Conservation (phyloP, 2,329 filamentous ascomycete genomes). For the Aspergillus floridensis region DNA sequence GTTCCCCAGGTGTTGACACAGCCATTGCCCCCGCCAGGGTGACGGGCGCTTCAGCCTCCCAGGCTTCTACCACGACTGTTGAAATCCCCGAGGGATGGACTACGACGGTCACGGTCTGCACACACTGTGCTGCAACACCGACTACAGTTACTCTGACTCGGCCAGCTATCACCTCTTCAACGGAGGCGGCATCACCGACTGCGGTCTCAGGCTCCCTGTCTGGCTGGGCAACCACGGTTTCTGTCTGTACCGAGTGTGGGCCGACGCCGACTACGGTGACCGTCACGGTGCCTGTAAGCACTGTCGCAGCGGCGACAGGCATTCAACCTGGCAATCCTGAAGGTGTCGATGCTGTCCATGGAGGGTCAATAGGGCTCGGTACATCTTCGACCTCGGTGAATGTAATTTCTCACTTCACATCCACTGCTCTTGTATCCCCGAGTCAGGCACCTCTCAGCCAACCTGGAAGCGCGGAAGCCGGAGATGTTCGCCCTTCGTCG, state of each 20-base stretch:
- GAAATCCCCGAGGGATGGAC: slow-evolving; percentile 39
- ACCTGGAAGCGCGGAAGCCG: slow-evolving; percentile 7
- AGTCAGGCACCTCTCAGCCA: slow-evolving; percentile 5
- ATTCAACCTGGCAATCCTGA: slow-evolving; percentile 1
- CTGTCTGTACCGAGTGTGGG: slow-evolving; percentile 10
- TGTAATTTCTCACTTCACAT: background rate
- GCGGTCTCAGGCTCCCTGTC: slow-evolving; percentile 5
- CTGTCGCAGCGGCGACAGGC: background rate
- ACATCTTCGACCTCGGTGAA: background rate
- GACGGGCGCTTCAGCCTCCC: slow-evolving; percentile 11
- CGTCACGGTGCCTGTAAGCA: slow-evolving; percentile 7
- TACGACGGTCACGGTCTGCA: slow-evolving; percentile 42
- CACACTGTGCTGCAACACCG: slow-evolving; percentile 37
- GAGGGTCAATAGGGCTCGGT: slow-evolving; percentile 2
- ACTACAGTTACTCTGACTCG: slow-evolving; percentile 40
- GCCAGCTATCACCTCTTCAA: slow-evolving; percentile 16
- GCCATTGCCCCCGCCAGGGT: background rate
- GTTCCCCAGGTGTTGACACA: slow-evolving; percentile 25
- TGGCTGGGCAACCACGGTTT: slow-evolving; percentile 42
- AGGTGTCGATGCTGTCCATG: background rate
- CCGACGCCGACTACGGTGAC: slow-evolving; percentile 11
- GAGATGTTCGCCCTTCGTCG: slow-evolving; percentile 12
- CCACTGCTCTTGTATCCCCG: slow-evolving; percentile 5
- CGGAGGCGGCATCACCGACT: slow-evolving; percentile 7
- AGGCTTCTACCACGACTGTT: slow-evolving; percentile 15